These are phyloP conservation scores for Elaeis oleifera DNA, from an alignment of 202 grass and related monocot genomes.

Conservation along the genomic window DNA sequence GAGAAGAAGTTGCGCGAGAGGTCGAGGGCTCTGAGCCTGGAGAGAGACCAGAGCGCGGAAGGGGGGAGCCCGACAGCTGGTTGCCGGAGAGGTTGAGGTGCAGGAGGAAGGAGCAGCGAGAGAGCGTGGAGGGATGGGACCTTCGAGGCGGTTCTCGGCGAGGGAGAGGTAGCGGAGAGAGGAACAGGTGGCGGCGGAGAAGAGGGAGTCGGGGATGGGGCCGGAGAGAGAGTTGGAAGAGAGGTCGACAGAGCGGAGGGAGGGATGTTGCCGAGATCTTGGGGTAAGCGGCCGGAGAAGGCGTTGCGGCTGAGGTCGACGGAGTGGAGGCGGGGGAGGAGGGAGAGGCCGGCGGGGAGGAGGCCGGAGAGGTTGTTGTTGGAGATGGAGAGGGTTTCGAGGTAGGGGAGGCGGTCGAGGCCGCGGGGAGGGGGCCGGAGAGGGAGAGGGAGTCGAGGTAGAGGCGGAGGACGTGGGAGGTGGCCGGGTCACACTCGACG, in stretches of 20 bases:
- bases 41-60: constrained; percentile 42
- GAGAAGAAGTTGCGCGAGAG: constrained; percentile 54
- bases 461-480: constrained; percentile 65
- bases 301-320: constrained; percentile 78
- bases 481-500: constrained; percentile 79
- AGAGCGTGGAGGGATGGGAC: constrained; percentile 39
- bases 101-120: constrained; percentile 44
- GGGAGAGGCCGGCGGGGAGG: constrained; percentile 55
- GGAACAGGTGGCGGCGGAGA: constrained; percentile 3
- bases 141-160: constrained; percentile 55
- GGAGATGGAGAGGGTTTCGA: constrained; percentile 55
- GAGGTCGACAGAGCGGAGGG: constrained; percentile 59
- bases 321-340: constrained; percentile 46
- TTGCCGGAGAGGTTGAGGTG: constrained; percentile 77
- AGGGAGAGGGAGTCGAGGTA: constrained; percentile 48
- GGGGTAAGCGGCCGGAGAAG: constrained; percentile 70
- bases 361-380: constrained; percentile 76
- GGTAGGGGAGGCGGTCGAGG: constrained; percentile 62
- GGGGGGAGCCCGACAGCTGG: constrained; percentile 47
- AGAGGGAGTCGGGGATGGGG: constrained; percentile 33
- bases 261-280: constrained; percentile 36
- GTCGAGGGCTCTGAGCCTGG: constrained; percentile 58
- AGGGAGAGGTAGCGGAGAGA: constrained; percentile 63
- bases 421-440: constrained; percentile 58
- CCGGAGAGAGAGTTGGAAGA: constrained; percentile 67